A percentile compares a stretch with the other conserved stretches of the same genome.
phyloP scores from a whole-genome alignment of 345 rosid genomes.

The Lepidium aucheri region DNA sequence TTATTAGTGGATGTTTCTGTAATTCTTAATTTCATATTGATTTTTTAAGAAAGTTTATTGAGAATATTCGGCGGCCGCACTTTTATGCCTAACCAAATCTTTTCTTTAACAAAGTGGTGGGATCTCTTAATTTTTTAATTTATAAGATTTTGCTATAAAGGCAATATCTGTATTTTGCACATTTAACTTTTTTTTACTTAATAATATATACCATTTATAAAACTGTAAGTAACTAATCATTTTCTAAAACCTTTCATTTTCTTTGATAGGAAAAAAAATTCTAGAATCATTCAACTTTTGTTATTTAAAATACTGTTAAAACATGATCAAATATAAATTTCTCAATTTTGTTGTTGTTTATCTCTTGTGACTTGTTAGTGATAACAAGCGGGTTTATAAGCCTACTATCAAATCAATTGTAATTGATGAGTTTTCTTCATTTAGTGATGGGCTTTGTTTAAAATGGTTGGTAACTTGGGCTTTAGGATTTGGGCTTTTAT shows the following conservation, averaged over 20 bases:
- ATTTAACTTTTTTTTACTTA: background rate
- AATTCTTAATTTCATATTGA: background rate
- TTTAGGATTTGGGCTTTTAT: background rate
- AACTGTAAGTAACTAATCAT: background rate
- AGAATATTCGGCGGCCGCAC: conserved; percentile 32
- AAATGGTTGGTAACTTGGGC: background rate
- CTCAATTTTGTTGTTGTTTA: background rate
- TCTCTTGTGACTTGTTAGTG: too few species aligned
- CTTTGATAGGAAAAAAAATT: background rate
- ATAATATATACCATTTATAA: background rate
- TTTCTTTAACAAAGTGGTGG: conserved; percentile 16
- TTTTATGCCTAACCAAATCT: conserved; percentile 29
- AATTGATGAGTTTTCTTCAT: background rate
- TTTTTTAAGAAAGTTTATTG: conserved; percentile 7
- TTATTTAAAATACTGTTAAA: background rate
- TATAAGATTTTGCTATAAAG: conserved; percentile 5
- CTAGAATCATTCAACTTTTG: background rate
- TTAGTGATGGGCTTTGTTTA: background rate
- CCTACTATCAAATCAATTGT: background rate
- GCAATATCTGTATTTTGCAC: conserved; percentile 16
- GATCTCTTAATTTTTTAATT: background rate
- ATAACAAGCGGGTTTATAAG: too few species aligned
- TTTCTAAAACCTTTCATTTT: background rate
- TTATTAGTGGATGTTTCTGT: background rate
- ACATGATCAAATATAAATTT: background rate